A percentile compares a stretch with the other conserved stretches of the same genome.
Conservation (phyloP, 176 grass and related monocot genomes). For the Triticum timopheevii region DNA sequence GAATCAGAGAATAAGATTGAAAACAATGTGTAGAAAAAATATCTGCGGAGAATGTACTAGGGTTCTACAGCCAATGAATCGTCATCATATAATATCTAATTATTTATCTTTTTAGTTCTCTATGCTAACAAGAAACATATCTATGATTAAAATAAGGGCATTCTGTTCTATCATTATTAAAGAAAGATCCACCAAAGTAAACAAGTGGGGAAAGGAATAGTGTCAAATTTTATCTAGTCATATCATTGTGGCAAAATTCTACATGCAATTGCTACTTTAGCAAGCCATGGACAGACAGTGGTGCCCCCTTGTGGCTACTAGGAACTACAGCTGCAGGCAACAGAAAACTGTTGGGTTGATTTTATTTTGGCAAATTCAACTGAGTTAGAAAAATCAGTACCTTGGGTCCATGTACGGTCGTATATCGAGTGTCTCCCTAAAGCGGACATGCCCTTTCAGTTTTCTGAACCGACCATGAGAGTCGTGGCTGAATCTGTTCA, state of each 20-base stretch:
- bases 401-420: constrained; percentile 72
- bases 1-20: constrained; percentile 5
- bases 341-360: neutral
- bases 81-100: neutral
- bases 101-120: neutral
- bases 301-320: neutral
- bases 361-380: neutral
- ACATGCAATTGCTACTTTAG: neutral
- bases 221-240: neutral
- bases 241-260: neutral
- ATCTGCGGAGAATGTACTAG: neutral
- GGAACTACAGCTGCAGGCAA: neutral
- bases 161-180: neutral
- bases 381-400: constrained; percentile 40
- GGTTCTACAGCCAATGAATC: neutral
- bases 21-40: neutral
- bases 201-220: neutral
- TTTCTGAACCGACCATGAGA: constrained; percentile 74
- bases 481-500: constrained; percentile 97
- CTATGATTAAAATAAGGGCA: neutral
- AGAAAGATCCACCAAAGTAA: neutral
- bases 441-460: constrained; percentile 80
- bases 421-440: constrained; percentile 84
- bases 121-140: neutral
- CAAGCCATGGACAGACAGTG: neutral